Percentiles rank a stretch among this genome's conserved stretches.
These are phyloP conservation scores for Nicotiana benthamiana DNA, from an alignment of 257 asterid species.

Conservation along the genomic window DNA sequence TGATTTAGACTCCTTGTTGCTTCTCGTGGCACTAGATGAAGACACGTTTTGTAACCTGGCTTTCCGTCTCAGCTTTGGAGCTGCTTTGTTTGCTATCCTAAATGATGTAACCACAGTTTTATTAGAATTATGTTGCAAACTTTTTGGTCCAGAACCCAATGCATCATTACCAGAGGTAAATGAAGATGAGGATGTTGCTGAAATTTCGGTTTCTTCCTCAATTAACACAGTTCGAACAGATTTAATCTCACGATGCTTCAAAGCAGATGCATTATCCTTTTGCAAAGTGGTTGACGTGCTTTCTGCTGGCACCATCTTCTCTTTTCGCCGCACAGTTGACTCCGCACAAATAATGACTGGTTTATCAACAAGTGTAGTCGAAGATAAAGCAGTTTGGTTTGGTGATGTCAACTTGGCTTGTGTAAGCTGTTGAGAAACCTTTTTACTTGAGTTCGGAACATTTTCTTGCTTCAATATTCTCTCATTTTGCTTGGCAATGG, in stretches of 20 bases:
- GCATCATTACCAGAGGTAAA: slow-evolving; percentile 11
- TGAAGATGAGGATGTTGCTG: slow-evolving; percentile 16
- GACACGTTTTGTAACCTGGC: slow-evolving; percentile 38
- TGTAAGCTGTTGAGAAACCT: slow-evolving; percentile 1
- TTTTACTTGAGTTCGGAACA: background rate
- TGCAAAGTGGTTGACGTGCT: slow-evolving; percentile 15
- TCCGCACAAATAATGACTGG: slow-evolving; percentile 11
- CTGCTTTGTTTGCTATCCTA: slow-evolving; percentile 35
- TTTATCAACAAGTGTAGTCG: slow-evolving; percentile 21
- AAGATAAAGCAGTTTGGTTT: slow-evolving; percentile 19
- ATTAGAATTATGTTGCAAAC: slow-evolving; percentile 20
- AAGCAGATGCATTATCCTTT: slow-evolving; percentile 16
- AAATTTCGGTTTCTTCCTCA: slow-evolving; percentile 25
- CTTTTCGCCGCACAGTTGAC: slow-evolving; percentile 16
- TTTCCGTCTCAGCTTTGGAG: slow-evolving; percentile 51
- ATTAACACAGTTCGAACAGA: slow-evolving; percentile 1
- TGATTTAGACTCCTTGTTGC: slow-evolving; percentile 40
- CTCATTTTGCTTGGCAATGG: background rate
- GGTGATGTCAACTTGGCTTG: slow-evolving; percentile 1
- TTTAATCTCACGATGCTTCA: slow-evolving; percentile 22
- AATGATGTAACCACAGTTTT: slow-evolving; percentile 28
- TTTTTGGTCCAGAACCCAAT: slow-evolving; percentile 23
- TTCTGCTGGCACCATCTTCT: slow-evolving; percentile 10
- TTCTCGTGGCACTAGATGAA: slow-evolving; percentile 40
- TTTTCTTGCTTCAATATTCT: background rate